phyloP scores from a whole-genome alignment of 306 rosid species.

The Corylus heterophylla region DNA sequence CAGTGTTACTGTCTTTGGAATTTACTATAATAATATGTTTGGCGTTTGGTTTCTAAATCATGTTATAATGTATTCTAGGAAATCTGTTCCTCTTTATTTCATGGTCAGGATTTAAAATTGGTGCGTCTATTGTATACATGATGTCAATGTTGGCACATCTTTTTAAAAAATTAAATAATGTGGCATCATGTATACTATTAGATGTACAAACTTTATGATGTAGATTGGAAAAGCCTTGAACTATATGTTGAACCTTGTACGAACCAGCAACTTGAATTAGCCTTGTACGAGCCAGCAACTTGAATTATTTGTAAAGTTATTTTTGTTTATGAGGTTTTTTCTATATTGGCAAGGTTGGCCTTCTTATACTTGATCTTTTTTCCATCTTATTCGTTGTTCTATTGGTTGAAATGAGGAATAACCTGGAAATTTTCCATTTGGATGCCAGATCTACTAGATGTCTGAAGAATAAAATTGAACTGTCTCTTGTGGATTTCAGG shows the following conservation, averaged over 20 bases:
- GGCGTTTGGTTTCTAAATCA: not conserved
- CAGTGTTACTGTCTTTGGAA: not conserved
- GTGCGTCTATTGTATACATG: no score
- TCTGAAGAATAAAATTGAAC: constrained; percentile 14
- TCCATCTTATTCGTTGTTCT: not conserved
- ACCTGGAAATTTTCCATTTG: not conserved
- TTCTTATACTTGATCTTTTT: not conserved
- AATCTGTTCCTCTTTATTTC: no score
- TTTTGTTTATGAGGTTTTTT: not conserved
- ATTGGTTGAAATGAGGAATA: constrained; percentile 15
- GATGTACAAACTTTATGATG: no score
- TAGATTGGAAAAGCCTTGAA: not conserved
- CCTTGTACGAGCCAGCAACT: not conserved
- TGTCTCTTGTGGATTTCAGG: constrained; percentile 55
- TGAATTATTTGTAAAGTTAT: not conserved
- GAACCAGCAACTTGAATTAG: not conserved
- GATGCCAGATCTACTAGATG: constrained; percentile 15
- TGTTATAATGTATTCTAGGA: not conserved
- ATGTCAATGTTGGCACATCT: no score
- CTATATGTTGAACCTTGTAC: not conserved
- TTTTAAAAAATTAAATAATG: no score
- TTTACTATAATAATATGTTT: not conserved
- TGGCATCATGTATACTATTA: no score
- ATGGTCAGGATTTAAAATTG: no score
- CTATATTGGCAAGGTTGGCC: constrained; percentile 1